phyloP scores from a whole-genome alignment of 2,329 filamentous ascomycete genomes.

The Colletotrichum plurivorum region DNA sequence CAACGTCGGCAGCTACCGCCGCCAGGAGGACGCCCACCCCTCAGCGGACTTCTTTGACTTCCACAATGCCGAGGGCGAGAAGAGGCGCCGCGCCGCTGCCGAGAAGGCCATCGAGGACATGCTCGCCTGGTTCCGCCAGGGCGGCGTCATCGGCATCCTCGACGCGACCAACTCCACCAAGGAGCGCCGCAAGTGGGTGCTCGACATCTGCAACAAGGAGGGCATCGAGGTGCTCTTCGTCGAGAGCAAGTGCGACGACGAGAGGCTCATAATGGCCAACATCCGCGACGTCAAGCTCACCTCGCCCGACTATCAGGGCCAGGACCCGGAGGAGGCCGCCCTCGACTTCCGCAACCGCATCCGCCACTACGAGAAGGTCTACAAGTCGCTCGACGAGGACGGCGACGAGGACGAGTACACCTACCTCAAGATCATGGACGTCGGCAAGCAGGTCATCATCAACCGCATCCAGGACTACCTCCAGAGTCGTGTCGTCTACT shows the following conservation, averaged over 20 bases:
- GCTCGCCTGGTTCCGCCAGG: conserved; percentile 88
- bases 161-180: conserved; percentile 98
- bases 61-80: conserved; percentile 90
- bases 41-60: conserved; percentile 96
- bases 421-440: conserved; percentile 97
- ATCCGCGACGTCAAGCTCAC: conserved; percentile 98
- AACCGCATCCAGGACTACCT: conserved; percentile 98
- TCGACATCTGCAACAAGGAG: conserved; percentile 81
- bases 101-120: conserved; percentile 95
- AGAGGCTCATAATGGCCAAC: conserved; percentile 97
- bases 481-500: conserved; percentile 96
- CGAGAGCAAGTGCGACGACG: conserved; percentile 96
- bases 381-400: conserved; percentile 89
- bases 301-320: conserved; percentile 93
- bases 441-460: conserved; percentile 96
- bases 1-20: conserved; percentile 97
- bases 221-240: conserved; percentile 94
- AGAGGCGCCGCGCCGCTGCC: conserved; percentile 87
- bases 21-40: conserved; percentile 89
- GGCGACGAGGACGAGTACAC: conserved; percentile 87
- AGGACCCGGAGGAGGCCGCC: conserved; percentile 93
- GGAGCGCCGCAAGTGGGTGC: conserved; percentile 89
- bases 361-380: conserved; percentile 96
- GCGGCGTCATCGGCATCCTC: conserved; percentile 90
- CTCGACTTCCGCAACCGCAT: conserved; percentile 95